A percentile compares a stretch with the other conserved stretches of the same genome.
These are phyloP conservation scores for Sphaerulina vaccinii DNA, from an alignment of 2,329 filamentous ascomycete species.

Conservation along the genomic window DNA sequence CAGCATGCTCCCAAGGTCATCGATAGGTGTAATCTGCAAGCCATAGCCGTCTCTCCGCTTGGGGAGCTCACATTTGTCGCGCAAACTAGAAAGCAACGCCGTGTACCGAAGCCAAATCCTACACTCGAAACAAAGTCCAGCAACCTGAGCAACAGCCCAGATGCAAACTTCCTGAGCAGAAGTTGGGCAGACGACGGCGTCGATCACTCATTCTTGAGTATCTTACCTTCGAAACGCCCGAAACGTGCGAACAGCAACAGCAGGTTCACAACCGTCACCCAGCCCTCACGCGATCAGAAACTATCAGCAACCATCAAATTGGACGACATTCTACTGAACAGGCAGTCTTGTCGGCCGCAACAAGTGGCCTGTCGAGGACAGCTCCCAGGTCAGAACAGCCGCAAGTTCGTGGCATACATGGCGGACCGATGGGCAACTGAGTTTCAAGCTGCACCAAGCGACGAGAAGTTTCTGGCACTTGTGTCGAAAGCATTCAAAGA, in stretches of 20 bases:
- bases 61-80: conserved; percentile 57
- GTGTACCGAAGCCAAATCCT: conserved; percentile 26
- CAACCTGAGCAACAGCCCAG: conserved; percentile 32
- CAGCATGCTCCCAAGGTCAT: conserved; percentile 59
- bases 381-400: conserved; percentile 25
- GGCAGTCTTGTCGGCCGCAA: conserved; percentile 30
- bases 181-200: conserved; percentile 57
- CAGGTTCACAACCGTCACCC: conserved; percentile 16
- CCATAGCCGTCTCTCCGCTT: conserved; percentile 57
- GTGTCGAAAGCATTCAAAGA: conserved; percentile 22
- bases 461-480: conserved; percentile 17
- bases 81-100: conserved; percentile 51
- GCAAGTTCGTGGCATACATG: conserved; percentile 18
- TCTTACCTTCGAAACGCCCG: conserved; percentile 28
- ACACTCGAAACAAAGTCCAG: conserved; percentile 15
- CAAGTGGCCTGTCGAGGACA: conserved; percentile 31
- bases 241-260: conserved; percentile 17
- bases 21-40: conserved; percentile 56
- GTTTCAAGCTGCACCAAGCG: conserved; percentile 7
- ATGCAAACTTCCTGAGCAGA: conserved; percentile 38
- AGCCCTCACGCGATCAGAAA: conserved; percentile 17
- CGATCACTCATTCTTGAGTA: conserved; percentile 56
- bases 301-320: conserved; percentile 34
- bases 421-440: conserved; percentile 18
- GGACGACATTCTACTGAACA: conserved; percentile 30